phyloP scores from a whole-genome alignment of 768 basidiomycete genomes.

The Mrakia blollopis region DNA sequence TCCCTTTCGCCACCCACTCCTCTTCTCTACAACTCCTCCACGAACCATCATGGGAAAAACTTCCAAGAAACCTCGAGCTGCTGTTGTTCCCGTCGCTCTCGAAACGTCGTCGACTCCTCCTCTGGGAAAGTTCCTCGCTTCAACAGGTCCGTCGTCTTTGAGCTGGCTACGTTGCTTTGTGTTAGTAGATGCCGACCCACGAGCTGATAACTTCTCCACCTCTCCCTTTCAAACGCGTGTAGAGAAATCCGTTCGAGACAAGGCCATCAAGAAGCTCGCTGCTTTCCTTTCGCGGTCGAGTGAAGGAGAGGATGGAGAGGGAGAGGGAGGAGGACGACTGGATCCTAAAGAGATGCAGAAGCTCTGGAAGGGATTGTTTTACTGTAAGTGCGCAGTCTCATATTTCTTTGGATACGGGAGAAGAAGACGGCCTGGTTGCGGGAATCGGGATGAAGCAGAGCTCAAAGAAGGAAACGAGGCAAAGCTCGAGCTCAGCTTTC shows the following conservation, averaged over 20 bases:
- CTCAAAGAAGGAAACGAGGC: too few relatives aligned
- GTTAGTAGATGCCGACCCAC: too few relatives aligned
- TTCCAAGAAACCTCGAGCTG: conserved; percentile 15
- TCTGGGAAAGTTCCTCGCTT: conserved; percentile 84
- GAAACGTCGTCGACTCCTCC: conserved; percentile 51
- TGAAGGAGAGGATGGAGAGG: conserved; percentile 30
- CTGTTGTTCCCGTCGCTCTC: not conserved
- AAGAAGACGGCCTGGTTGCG: not conserved
- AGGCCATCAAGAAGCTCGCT: conserved; percentile 73
- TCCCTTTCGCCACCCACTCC: not conserved
- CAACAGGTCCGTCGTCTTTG: conserved; percentile 78
- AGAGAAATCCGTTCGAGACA: conserved; percentile 92
- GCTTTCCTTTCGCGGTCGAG: conserved; percentile 54
- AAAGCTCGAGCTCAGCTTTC: not conserved
- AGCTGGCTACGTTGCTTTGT: too few relatives aligned
- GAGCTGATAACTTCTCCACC: not conserved
- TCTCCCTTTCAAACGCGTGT: conserved; percentile 19
- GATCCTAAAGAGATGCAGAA: conserved; percentile 78
- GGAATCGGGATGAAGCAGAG: not conserved
- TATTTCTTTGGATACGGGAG: not conserved
- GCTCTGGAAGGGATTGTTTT: conserved; percentile 96
- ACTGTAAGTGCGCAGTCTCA: conserved; percentile 58
- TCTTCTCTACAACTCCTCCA: not conserved
- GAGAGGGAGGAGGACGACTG: conserved; percentile 19
- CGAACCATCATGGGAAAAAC: not conserved